Percentiles rank a stretch among this genome's conserved stretches.
Evolutionary conservation across 2,329 filamentous ascomycete genomes (phyloP).

Genomic region (Diplodia scrobiculata): DNA sequence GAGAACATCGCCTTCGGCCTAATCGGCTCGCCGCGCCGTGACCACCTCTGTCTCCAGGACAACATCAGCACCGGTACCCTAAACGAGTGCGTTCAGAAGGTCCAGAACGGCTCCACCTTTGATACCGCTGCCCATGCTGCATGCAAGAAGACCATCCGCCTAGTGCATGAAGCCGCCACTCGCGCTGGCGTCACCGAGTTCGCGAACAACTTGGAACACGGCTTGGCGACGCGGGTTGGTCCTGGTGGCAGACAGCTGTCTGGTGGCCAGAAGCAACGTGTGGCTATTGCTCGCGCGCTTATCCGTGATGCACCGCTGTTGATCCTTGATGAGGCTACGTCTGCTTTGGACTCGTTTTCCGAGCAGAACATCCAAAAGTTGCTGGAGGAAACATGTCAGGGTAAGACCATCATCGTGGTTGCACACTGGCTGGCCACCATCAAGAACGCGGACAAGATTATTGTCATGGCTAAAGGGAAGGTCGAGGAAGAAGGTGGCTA

Average conservation of each 20-base stretch:
- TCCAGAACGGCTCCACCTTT: slow-evolving; percentile 49
- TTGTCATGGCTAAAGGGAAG: slow-evolving; percentile 45
- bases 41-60: slow-evolving; percentile 4
- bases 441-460: slow-evolving; percentile 46
- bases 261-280: slow-evolving; percentile 91
- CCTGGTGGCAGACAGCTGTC: slow-evolving; percentile 80
- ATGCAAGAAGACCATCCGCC: slow-evolving; percentile 2
- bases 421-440: slow-evolving; percentile 48
- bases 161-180: slow-evolving; percentile 4
- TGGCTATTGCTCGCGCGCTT: slow-evolving; percentile 88
- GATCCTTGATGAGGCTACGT: slow-evolving; percentile 40
- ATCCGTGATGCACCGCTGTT: slow-evolving; percentile 89
- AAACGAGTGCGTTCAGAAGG: slow-evolving; percentile 30
- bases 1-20: slow-evolving; percentile 59
- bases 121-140: not conserved
- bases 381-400: slow-evolving; percentile 59
- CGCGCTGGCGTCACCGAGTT: slow-evolving; percentile 13
- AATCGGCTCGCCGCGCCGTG: not conserved
- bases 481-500: slow-evolving; percentile 47
- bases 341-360: slow-evolving; percentile 29
- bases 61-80: not conserved
- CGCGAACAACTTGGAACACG: slow-evolving; percentile 39
- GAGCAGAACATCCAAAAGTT: slow-evolving; percentile 69
- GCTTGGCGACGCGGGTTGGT: slow-evolving; percentile 80
- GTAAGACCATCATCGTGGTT: slow-evolving; percentile 47